A percentile compares a stretch with the other conserved stretches of the same genome.
Evolutionary conservation across 352 stramenopile species (phyloP).

Genomic region (Pythium pectinolyticum): DNA sequence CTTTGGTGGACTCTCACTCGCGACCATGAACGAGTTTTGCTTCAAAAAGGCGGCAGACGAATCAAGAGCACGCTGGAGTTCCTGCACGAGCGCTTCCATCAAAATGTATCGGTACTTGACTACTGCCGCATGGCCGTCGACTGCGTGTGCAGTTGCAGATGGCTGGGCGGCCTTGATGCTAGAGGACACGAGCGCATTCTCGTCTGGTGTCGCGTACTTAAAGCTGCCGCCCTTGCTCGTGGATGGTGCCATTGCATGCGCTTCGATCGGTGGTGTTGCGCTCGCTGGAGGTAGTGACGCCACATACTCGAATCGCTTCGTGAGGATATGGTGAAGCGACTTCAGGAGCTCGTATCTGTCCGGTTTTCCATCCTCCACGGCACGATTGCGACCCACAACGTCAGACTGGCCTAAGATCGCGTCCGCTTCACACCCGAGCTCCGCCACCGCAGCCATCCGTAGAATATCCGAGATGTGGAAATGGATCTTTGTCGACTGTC

Average conservation of each 20-base stretch:
- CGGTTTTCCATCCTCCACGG: background rate
- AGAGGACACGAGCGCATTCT: background rate
- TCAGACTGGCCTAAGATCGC: conserved; percentile 28
- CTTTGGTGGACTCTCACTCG: conserved; percentile 68
- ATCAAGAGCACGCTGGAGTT: conserved; percentile 55
- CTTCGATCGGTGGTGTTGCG: background rate
- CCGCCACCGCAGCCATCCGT: conserved; percentile 46
- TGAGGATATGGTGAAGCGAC: conserved; percentile 47
- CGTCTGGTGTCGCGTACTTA: conserved; percentile 16
- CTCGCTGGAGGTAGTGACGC: background rate
- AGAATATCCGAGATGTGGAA: conserved; percentile 60
- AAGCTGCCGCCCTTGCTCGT: conserved; percentile 4
- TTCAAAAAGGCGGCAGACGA: conserved; percentile 48
- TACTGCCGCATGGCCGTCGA: background rate
- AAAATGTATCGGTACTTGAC: conserved; percentile 63
- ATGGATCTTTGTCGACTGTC: conserved; percentile 27
- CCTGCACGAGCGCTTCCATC: conserved; percentile 57
- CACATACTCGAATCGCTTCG: conserved; percentile 56
- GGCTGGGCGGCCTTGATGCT: background rate
- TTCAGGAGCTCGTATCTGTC: conserved; percentile 33
- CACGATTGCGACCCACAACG: background rate
- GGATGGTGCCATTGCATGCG: background rate
- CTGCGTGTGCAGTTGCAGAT: background rate
- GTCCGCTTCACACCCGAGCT: conserved; percentile 55
- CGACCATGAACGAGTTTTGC: conserved; percentile 56